phyloP scores from a whole-genome alignment of 169 alveolate genomes.

The Eimeria maxima region DNA sequence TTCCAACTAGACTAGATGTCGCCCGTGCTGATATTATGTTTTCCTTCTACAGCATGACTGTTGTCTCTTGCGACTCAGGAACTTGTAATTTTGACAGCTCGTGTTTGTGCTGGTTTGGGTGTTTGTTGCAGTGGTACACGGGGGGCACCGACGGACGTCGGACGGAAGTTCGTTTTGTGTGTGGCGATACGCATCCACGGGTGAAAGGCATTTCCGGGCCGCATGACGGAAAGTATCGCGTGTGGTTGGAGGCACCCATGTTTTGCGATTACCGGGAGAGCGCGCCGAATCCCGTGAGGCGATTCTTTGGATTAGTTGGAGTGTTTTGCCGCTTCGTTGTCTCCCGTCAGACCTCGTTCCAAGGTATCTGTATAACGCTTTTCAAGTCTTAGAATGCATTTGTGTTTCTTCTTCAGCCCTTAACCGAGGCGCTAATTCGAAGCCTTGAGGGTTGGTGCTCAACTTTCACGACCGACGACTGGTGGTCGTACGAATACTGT shows the following conservation, averaged over 20 bases:
- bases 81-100: not conserved
- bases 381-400: not conserved
- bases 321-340: not conserved
- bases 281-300: constrained; percentile 65
- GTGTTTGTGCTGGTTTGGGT: not conserved
- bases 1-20: not conserved
- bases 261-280: constrained; percentile 76
- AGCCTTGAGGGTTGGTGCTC: constrained; percentile 82
- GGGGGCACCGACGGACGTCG: constrained; percentile 81
- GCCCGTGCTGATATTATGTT: not conserved
- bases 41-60: not conserved
- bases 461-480: constrained; percentile 74
- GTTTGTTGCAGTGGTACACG: constrained; percentile 46
- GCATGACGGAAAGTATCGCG: constrained; percentile 8
- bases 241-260: constrained; percentile 81
- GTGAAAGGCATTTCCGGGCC: constrained; percentile 59
- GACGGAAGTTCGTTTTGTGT: constrained; percentile 75
- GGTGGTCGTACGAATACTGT: constrained; percentile 81
- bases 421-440: constrained; percentile 71
- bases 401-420: constrained; percentile 36
- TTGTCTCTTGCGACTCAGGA: not conserved
- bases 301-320: not conserved
- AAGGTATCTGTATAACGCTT: not conserved
- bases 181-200: constrained; percentile 74
- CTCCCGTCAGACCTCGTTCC: not conserved